These are phyloP conservation scores for Psidium guajava DNA, from an alignment of 345 rosid genomes.

Conservation along the genomic window DNA sequence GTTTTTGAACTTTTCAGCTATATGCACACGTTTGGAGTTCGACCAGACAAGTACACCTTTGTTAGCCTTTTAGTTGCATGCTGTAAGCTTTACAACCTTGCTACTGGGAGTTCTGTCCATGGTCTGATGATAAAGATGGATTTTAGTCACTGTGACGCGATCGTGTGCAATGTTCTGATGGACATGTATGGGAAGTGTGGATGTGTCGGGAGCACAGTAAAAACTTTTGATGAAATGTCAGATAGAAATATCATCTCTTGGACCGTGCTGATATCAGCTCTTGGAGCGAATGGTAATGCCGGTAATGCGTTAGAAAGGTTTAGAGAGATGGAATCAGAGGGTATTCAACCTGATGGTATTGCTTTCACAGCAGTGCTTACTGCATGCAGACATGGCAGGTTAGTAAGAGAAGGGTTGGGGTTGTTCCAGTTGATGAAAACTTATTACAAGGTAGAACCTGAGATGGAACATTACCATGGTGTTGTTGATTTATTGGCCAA, in stretches of 20 bases:
- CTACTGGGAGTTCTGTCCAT: constrained; percentile 70
- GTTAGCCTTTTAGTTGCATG: constrained; percentile 52
- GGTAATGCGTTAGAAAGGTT: constrained; percentile 51
- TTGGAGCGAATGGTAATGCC: constrained; percentile 57
- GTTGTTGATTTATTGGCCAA: constrained; percentile 60
- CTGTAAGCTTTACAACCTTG: constrained; percentile 38
- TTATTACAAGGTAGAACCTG: constrained; percentile 48
- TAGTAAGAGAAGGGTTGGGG: constrained; percentile 64
- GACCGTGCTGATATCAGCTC: constrained; percentile 69
- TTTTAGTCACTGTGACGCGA: constrained; percentile 36
- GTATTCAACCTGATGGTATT: constrained; percentile 60
- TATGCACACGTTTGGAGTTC: constrained; percentile 32
- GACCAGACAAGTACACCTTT: constrained; percentile 73
- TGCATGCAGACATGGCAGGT: constrained; percentile 68
- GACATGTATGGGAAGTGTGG: constrained; percentile 97
- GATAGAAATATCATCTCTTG: constrained; percentile 63
- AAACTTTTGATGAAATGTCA: constrained; percentile 32
- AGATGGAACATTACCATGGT: constrained; percentile 65
- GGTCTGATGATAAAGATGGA: constrained; percentile 50
- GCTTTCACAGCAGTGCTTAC: constrained; percentile 53
- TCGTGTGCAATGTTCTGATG: constrained; percentile 57
- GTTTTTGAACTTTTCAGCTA: constrained; percentile 51
- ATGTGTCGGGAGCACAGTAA: constrained; percentile 26
- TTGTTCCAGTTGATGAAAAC: constrained; percentile 44
- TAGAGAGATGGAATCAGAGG: constrained; percentile 37